phyloP scores from a whole-genome alignment of 1,284 basidiomycete species.

The Moesziomyces sp. region DNA sequence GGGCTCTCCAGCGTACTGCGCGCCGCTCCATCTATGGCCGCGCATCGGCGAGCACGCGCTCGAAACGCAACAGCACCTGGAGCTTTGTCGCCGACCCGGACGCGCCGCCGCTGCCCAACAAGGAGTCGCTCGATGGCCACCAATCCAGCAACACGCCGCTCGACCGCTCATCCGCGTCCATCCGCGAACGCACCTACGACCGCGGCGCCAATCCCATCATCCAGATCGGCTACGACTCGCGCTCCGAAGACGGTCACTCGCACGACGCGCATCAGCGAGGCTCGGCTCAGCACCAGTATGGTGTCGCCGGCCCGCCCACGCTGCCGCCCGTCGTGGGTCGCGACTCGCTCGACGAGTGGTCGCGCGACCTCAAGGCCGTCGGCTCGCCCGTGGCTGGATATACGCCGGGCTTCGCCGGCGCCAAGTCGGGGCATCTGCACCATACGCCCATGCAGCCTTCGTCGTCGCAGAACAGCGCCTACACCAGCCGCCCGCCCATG shows the following conservation, averaged over 20 bases:
- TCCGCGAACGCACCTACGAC: slow-evolving; percentile 3
- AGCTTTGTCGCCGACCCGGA: slow-evolving; percentile 58
- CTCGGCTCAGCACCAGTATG: slow-evolving; percentile 12
- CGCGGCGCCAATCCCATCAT: slow-evolving; percentile 37
- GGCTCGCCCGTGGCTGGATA: slow-evolving; percentile 40
- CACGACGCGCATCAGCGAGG: slow-evolving; percentile 10
- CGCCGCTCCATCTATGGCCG: slow-evolving; percentile 60
- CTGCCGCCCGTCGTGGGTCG: slow-evolving; percentile 54
- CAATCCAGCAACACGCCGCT: slow-evolving; percentile 8
- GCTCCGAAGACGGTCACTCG: slow-evolving; percentile 29
- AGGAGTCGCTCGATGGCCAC: slow-evolving; percentile 43
- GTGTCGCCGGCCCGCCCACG: slow-evolving; percentile 33
- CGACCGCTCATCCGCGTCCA: slow-evolving; percentile 23
- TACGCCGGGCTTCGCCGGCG: slow-evolving; percentile 15
- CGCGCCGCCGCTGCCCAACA: slow-evolving; percentile 52
- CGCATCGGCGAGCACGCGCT: slow-evolving; percentile 53
- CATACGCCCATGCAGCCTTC: slow-evolving; percentile 16
- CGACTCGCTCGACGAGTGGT: slow-evolving; percentile 59
- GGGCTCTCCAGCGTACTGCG: slow-evolving; percentile 59
- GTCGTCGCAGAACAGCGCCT: slow-evolving; percentile 18
- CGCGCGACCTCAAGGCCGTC: slow-evolving; percentile 51
- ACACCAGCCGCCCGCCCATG: slow-evolving; percentile 27
- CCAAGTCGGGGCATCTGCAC: slow-evolving; percentile 4
- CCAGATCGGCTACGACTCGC: slow-evolving; percentile 47
- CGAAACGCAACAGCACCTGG: slow-evolving; percentile 63